Base-by-base conservation (phyloP, 1,284 basidiomycete species). In the Moesziomyces parantarcticus region DNA sequence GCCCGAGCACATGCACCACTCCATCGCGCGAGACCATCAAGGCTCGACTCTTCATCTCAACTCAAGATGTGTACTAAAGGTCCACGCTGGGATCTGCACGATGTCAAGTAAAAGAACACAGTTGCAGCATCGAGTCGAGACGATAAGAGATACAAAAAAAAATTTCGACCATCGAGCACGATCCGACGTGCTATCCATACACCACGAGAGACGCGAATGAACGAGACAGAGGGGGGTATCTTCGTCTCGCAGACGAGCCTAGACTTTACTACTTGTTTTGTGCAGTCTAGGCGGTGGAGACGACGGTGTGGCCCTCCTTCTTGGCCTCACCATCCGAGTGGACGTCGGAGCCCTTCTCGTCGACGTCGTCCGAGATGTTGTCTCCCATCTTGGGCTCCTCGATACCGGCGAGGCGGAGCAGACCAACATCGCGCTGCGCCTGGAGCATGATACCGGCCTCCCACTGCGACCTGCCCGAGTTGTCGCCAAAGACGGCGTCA, bases 401-500 rank as follows among this genome's bases (percentile, higher is more conserved):
- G 46, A 76, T 64, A 29, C 67, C 74, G 10, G 74, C 74, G 14
- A 76, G 60, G 20, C 56, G 59, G 32, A 76, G 65, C 3, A 76
- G 65, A 52, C 74, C 70, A 16, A 76, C 70, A 32, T 76, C 70
- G 52, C 62, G 58, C 56, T 74, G 69, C 16, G 70, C 70, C 54
- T 68, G 50, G 42, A 73, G 46, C 63, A 76, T 56, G 55, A 65
- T 52, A 20, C 52, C 58, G 23, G 74, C 63, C 58, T 76, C 74
- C 64, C 66, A 62, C 46, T 66, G 49, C 40, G 69, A 73, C 16
- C 74, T 49, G 11, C 74, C 74, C 20, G 61, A 69, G 40, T 76
- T 62, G 69, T 76, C 74, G 21, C 74, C 74, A 41, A 76, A 76
- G 11, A 72, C 46, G 23, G 58, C 74, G 32, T 78, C 75, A 32